Base-by-base conservation (phyloP, 352 stramenopile species). In the Globisporangium splendens region DNA sequence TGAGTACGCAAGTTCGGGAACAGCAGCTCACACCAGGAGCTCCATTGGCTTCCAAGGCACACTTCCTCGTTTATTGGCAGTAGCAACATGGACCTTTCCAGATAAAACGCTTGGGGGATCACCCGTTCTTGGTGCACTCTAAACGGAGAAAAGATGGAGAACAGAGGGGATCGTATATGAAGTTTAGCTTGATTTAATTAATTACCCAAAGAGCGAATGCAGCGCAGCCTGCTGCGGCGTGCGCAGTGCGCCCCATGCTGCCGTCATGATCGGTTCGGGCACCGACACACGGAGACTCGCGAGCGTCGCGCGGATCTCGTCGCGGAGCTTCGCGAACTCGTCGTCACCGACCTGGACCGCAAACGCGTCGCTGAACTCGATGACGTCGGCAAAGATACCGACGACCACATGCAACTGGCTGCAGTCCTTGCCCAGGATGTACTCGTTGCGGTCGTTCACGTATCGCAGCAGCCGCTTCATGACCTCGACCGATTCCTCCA, bases 401-500 rank as follows among this genome's bases (percentile, higher is more conserved):
- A 94, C 79, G 20, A 94, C 66, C 22, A 70, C 69, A 3, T 55
- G 67, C 15, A 90, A 41, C 54, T 94, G 79, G 8, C 52, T 51
- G 59, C 71, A 76, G 50, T 79, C 66, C 8, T 64, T 61, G 20
- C 73, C 77, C 0, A 94, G 57, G n/a, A 94, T 77, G 33, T 78
- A 71, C 33, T 75, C 73, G 67, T 92, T 75, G 38, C 72, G 64
- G 28, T 83, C 73, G 17, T 58, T 70, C 48, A 91, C 79, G 50
- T 83, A 85, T 15, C 72, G 61, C 12, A 83, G 90, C 51, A 95
- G 48, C n/a, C 85, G 77, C 50, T 75, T 69, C 18, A 77, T 78
- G 22, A 93, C 83, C 3, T 73, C 73, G 38, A 83, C 56, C 21
- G 80, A 91, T 42, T 95, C 85, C 50, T 95, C 85, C 12, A 92